These are phyloP conservation scores for Aristolochia californica DNA, from an alignment of 164 flowering plant genomes.

Conservation along the genomic window DNA sequence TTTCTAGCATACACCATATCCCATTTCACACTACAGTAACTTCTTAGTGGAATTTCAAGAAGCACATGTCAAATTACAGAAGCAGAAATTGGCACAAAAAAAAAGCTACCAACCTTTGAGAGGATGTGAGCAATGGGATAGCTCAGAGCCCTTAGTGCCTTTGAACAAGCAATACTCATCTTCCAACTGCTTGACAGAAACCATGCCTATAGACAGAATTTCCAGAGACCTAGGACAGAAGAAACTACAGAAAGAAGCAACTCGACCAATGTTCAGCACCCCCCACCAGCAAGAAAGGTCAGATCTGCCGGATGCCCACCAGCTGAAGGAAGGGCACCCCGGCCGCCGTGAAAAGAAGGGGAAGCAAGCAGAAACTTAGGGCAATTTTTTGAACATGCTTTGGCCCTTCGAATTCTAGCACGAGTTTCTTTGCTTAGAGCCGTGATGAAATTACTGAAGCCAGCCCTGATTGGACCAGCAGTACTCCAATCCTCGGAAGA, in stretches of 20 bases:
- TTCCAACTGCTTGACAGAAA: slow-evolving; percentile 16
- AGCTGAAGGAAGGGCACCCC: slow-evolving; percentile 42
- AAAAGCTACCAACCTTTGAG: slow-evolving; percentile 12
- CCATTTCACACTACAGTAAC: too few species aligned
- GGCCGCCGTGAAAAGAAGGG: slow-evolving; percentile 34
- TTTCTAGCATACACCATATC: too few species aligned
- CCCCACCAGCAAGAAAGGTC: slow-evolving; percentile 38
- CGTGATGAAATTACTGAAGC: slow-evolving; percentile 23
- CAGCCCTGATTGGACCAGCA: slow-evolving; percentile 34
- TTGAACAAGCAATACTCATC: slow-evolving; percentile 11
- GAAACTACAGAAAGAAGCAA: neutral
- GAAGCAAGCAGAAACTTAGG: slow-evolving; percentile 32
- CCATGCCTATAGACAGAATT: slow-evolving; percentile 13
- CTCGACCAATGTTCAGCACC: slow-evolving; percentile 4
- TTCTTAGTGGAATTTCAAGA: too few species aligned
- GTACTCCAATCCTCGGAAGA: neutral
- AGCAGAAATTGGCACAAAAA: neutral
- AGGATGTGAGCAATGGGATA: slow-evolving; percentile 5
- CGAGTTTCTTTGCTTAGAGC: slow-evolving; percentile 20
- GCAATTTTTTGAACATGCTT: slow-evolving; percentile 16
- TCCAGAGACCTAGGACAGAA: neutral
- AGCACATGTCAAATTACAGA: too few species aligned
- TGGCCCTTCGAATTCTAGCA: slow-evolving; percentile 16
- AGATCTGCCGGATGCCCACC: slow-evolving; percentile 37
- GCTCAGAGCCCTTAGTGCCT: slow-evolving; percentile 10